Evolutionary conservation across 805 yeast genomes (phyloP).

Genomic region (Metschnikowia anglica): DNA sequence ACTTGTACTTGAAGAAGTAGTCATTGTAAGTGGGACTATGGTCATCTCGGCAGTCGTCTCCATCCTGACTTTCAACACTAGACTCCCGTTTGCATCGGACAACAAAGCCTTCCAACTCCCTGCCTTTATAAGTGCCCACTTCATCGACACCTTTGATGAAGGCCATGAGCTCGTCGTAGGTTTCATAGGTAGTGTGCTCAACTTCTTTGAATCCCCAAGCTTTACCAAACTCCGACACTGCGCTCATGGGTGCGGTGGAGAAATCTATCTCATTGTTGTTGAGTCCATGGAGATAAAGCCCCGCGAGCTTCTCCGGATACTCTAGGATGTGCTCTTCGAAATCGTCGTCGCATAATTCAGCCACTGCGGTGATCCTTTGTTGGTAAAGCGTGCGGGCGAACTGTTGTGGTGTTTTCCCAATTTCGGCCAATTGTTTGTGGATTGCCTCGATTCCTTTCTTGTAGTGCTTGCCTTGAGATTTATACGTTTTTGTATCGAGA

Average conservation of each 20-base stretch:
- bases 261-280: constrained; percentile 67
- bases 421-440: constrained; percentile 46
- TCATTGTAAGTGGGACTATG: constrained; percentile 28
- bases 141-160: constrained; percentile 57
- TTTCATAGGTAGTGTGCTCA: constrained; percentile 42
- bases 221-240: constrained; percentile 59
- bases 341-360: constrained; percentile 86
- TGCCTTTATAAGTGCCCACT: constrained; percentile 68
- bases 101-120: constrained; percentile 92
- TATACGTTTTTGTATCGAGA: constrained; percentile 2
- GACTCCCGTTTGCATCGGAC: constrained; percentile 54
- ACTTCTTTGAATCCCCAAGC: constrained; percentile 71
- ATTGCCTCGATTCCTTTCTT: constrained; percentile 63
- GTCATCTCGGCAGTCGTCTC: no score
- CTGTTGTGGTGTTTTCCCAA: constrained; percentile 41
- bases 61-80: no score
- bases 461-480: constrained; percentile 63
- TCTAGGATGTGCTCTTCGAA: constrained; percentile 93
- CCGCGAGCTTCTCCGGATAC: constrained; percentile 65
- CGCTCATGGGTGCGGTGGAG: constrained; percentile 58
- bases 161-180: constrained; percentile 41
- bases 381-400: constrained; percentile 57
- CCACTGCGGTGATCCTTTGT: constrained; percentile 74
- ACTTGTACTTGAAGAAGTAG: constrained; percentile 88
- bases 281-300: constrained; percentile 87